Evolutionary conservation across 441 rosid species (phyloP).

Genomic region (Erodium trifolium): DNA sequence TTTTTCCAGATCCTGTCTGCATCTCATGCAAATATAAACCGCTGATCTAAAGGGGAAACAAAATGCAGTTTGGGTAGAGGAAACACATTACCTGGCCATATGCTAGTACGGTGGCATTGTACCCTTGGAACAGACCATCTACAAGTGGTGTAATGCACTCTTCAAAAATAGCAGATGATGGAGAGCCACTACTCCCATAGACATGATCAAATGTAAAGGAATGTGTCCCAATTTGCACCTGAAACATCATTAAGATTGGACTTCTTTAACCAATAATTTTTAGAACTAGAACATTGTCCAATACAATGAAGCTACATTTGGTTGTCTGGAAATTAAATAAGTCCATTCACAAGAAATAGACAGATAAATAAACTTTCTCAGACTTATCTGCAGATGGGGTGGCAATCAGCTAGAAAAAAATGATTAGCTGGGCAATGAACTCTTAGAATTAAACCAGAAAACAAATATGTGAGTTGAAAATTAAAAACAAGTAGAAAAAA

Average conservation of each 20-base stretch:
- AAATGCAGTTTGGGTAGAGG: not conserved
- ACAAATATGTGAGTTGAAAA: not conserved
- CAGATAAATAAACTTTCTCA: not conserved
- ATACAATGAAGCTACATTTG: not conserved
- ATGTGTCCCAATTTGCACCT: conserved; percentile 52
- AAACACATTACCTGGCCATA: conserved; percentile 48
- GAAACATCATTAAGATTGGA: conserved; percentile 9
- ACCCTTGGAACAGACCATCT: conserved; percentile 53
- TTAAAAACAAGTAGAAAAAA: no score
- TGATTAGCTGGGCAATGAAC: not conserved
- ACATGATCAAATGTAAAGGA: conserved; percentile 22
- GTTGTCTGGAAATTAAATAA: not conserved
- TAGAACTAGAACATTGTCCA: not conserved
- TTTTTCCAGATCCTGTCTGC: conserved; percentile 76
- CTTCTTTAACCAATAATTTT: not conserved
- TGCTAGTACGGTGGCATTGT: conserved; percentile 56
- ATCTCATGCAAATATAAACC: conserved; percentile 21
- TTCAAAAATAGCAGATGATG: conserved; percentile 36
- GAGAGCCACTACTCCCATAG: conserved; percentile 43
- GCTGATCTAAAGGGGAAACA: conserved; percentile 5
- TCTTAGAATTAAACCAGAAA: not conserved
- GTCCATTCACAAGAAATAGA: not conserved
- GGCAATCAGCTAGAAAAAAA: not conserved
- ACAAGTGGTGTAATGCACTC: conserved; percentile 54
- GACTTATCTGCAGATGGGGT: not conserved